Evolutionary conservation across 2,329 filamentous ascomycete genomes (phyloP).

Genomic region (Camillea tinctor): DNA sequence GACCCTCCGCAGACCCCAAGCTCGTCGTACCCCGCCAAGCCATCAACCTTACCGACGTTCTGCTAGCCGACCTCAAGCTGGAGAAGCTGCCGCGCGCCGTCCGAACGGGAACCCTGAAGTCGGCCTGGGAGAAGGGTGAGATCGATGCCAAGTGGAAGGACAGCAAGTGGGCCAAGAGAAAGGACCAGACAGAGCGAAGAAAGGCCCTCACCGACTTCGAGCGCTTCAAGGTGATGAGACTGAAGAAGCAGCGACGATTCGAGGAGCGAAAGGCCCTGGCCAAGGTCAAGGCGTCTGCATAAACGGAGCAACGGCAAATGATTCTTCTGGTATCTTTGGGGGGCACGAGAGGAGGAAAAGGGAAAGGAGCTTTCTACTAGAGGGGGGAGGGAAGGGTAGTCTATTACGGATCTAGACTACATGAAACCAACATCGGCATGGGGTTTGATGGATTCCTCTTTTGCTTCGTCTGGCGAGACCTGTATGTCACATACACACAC

Average conservation of each 20-base stretch:
- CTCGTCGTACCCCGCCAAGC: conserved; percentile 84
- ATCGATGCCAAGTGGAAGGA: conserved; percentile 92
- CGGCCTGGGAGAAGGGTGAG: conserved; percentile 85
- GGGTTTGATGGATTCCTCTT: conserved; percentile 56
- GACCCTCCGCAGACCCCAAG: conserved; percentile 78
- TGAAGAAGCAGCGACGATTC: conserved; percentile 99
- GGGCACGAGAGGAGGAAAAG: not conserved
- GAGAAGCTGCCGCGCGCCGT: conserved; percentile 80
- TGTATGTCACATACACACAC: conserved; percentile 69
- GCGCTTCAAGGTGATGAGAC: conserved; percentile 98
- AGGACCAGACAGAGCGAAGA: conserved; percentile 80
- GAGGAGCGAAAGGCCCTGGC: conserved; percentile 95
- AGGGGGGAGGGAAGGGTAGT: conserved; percentile 16
- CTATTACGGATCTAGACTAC: conserved; percentile 34
- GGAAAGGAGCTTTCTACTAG: conserved; percentile 14
- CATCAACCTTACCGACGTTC: conserved; percentile 75
- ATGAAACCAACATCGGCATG: conserved; percentile 42
- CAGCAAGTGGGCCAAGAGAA: conserved; percentile 93
- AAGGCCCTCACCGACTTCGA: conserved; percentile 96
- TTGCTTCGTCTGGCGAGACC: conserved; percentile 56
- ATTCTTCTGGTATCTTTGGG: conserved; percentile 36
- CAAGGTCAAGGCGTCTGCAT: conserved; percentile 84
- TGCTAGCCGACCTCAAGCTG: conserved; percentile 88
- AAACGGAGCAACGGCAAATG: conserved; percentile 48
- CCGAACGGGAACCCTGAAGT: conserved; percentile 79